A percentile compares a stretch with the other conserved stretches of the same genome.
Evolutionary conservation across 768 basidiomycete genomes (phyloP).

Genomic region (Kwoniella shandongensis): DNA sequence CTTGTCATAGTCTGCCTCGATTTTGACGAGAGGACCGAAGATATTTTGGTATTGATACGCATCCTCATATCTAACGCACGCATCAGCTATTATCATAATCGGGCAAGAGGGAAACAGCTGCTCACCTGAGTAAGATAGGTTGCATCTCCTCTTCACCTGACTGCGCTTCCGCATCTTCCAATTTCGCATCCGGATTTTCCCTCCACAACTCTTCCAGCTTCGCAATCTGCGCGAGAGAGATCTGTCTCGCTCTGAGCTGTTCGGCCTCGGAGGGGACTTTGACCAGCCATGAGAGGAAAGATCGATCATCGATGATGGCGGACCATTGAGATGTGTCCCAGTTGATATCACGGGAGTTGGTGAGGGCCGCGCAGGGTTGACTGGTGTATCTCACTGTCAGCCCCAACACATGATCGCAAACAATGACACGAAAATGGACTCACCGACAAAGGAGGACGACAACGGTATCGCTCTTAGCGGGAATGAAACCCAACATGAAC

Average conservation of each 20-base stretch:
- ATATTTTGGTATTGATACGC: constrained; percentile 99
- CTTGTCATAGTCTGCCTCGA: constrained; percentile 99
- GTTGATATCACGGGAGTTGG: constrained; percentile 87
- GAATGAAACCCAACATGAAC: constrained; percentile 98
- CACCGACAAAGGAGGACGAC: constrained; percentile 95
- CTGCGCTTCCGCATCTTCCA: constrained; percentile 95
- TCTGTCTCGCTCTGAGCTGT: constrained; percentile 92
- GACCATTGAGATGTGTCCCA: constrained; percentile 99
- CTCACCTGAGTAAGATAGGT: constrained; percentile 69
- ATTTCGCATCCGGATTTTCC: constrained; percentile 87
- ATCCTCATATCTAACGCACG: constrained; percentile 71
- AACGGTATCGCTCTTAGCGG: constrained; percentile 97
- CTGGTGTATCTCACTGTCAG: no score
- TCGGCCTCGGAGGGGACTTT: constrained; percentile 96
- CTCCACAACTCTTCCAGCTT: constrained; percentile 97
- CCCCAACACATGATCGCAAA: background rate
- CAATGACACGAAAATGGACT: constrained; percentile 47
- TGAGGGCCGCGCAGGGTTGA: constrained; percentile 93
- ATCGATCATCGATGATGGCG: constrained; percentile 95
- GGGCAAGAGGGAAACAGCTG: background rate
- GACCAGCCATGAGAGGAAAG: constrained; percentile 98
- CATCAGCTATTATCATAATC: constrained; percentile 8
- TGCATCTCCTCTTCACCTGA: constrained; percentile 98
- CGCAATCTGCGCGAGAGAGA: constrained; percentile 95
- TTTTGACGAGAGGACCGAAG: constrained; percentile 97